phyloP scores from a whole-genome alignment of 2,329 filamentous ascomycete genomes.

The Colletotrichum liriopes region DNA sequence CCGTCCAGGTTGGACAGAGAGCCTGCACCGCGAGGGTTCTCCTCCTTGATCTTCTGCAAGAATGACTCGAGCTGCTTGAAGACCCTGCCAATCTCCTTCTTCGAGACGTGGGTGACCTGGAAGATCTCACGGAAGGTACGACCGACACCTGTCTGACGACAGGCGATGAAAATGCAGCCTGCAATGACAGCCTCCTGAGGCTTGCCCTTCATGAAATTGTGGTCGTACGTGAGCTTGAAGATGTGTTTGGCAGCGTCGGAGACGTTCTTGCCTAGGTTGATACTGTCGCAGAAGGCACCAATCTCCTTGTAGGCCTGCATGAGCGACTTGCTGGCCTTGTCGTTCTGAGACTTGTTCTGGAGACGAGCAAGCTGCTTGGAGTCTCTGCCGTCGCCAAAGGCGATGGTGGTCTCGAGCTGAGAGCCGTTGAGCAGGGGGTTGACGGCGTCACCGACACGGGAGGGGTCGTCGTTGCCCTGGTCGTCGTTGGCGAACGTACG shows the following conservation, averaged over 20 bases:
- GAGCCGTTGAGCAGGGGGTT: conserved; percentile 93
- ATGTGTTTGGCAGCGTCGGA: conserved; percentile 94
- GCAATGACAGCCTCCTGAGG: conserved; percentile 94
- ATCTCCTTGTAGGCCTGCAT: conserved; percentile 93
- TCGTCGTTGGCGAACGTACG: conserved; percentile 99
- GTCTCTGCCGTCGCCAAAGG: conserved; percentile 82
- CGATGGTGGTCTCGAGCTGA: conserved; percentile 90
- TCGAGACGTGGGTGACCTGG: conserved; percentile 91
- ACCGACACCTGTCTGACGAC: conserved; percentile 87
- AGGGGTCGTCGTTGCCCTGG: conserved; percentile 95
- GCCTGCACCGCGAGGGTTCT: conserved; percentile 67
- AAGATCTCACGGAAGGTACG: conserved; percentile 97
- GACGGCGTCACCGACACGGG: conserved; percentile 94
- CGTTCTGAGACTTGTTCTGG: conserved; percentile 84
- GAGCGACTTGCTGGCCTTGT: conserved; percentile 87
- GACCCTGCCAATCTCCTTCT: conserved; percentile 96
- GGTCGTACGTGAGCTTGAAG: conserved; percentile 94
- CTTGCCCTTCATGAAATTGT: conserved; percentile 95
- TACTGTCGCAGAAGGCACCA: conserved; percentile 86
- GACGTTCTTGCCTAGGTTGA: conserved; percentile 84
- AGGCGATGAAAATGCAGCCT: conserved; percentile 97
- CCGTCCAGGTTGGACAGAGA: conserved; percentile 73
- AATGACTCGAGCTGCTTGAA: conserved; percentile 96
- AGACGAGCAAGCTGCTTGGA: conserved; percentile 84
- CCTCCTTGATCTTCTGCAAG: conserved; percentile 81